Base-by-base conservation (phyloP, 495 filamentous ascomycete genomes). In the Letharia columbiana region DNA sequence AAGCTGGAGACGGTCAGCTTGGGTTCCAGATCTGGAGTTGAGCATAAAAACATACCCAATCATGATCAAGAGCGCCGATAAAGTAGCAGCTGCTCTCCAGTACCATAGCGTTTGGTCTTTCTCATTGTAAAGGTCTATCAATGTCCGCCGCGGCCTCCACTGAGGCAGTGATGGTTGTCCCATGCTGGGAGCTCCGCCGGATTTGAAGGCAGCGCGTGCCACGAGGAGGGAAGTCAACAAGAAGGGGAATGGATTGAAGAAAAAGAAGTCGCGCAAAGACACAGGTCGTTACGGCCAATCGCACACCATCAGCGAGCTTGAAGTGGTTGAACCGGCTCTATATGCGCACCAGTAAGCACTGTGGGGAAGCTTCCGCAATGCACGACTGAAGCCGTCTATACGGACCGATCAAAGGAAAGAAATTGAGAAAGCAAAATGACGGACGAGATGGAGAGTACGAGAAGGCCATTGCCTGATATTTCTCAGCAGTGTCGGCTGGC, bases 111-210 rank as follows among this genome's bases (percentile, higher is more conserved):
- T 71, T 49, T 42, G 62, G 41, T 73, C 69, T 60, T 65, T 69
- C 39, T 73, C 71, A 28, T 41, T 66, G 62, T 71, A 73, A 12
- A 73, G 63, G 57, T 73, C 71, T 45, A 73, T 73, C 37, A 73
- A n/a, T 31, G 71, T 73, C 59, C 44, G 67, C 62, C 62, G 64
- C 41, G 69, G 70, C 68, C 58, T 63, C 69, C 69, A 73, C 44
- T 66, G 62, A 2, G 71, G 66, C 47, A 69, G 42, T 50, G 66
- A 45, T 15, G 69, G 64, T n/a, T 63, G 41, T 39, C 47, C 45
- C 50, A 45, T 57, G 11, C 3, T 52, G 44, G 33, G 20, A 45
- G 41, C 35, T 60, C 31, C 28, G 50, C 40, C 7, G 15, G 35
- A 62, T 45, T 62, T 39, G 40, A 12, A 31, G 39, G 45, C 20